Base-by-base conservation (phyloP, 148 eudicot genomes). In the Spergularia marina region DNA sequence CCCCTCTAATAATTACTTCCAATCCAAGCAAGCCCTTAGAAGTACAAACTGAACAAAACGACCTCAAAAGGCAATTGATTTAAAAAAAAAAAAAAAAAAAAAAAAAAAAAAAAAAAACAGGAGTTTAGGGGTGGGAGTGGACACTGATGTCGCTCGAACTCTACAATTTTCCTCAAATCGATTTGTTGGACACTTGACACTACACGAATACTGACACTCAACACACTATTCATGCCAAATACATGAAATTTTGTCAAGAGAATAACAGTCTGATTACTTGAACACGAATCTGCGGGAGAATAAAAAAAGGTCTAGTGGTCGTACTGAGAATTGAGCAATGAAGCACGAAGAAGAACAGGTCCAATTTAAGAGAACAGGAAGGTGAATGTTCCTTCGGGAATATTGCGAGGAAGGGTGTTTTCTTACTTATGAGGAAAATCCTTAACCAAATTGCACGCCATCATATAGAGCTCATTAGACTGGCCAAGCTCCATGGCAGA, bases 401-500 rank as follows among this genome's bases (percentile, higher is more conserved):
- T 36, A 59, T 41, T 76, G 49, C 40, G 17, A 14, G 17, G 74
- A 68, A 57, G 34, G 53, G 20, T 44, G 17, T 18, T 39, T 77
- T 66, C 97, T 92, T 84, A 95, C 99, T 89, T 95, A 85, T 92
- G 94, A 83, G 99, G 96, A 86, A 89, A 88, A 77, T 95, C 99
- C 82, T 91, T 95, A 78, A 91, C 96, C 82, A 95, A 87, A 85
- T 89, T 95, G 91, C 97, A 95, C 18, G 94, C 83, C 97, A 95
- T 89, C 70, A 95, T 81, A 83, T 95, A 95, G 69, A 95, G 99
- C 80, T 95, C 99, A 83, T 92, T 95, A 81, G 99, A 90, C 72
- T 91, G 94, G 70, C 90, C 90, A 73, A 95, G 94, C 85, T 92
- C 99, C 96, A 95, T 85, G 44, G 99, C 99, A 81, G 99, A 94